These are phyloP conservation scores for Mycena latifolia DNA, from an alignment of 768 basidiomycete species.

Conservation along the genomic window DNA sequence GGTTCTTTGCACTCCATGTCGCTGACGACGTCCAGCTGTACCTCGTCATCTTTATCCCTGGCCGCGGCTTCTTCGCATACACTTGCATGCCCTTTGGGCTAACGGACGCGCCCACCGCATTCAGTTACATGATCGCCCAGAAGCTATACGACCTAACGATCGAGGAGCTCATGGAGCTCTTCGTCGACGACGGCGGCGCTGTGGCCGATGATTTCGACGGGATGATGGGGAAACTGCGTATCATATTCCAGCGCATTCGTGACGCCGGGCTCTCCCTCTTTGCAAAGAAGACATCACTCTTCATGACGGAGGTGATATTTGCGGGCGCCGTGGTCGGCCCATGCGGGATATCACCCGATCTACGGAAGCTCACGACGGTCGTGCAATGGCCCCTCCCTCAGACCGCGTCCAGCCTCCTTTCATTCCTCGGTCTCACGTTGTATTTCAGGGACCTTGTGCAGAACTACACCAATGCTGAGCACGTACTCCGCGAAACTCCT, in stretches of 20 bases:
- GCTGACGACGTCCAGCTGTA: too few species aligned
- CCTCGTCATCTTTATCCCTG: constrained; percentile 51
- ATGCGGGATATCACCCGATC: too few species aligned
- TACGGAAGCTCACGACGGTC: too few species aligned
- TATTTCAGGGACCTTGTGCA: too few species aligned
- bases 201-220: too few species aligned
- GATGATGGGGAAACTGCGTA: constrained; percentile 38
- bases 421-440: constrained; percentile 50
- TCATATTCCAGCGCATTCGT: constrained; percentile 42
- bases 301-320: too few species aligned
- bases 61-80: constrained; percentile 50
- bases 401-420: constrained; percentile 41
- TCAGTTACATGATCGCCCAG: constrained; percentile 43
- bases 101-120: too few species aligned
- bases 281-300: too few species aligned
- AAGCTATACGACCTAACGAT: constrained; percentile 41
- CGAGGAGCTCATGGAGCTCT: constrained; percentile 42
- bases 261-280: constrained; percentile 47
- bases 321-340: too few species aligned
- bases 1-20: too few species aligned
- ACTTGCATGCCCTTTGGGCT: constrained; percentile 34
- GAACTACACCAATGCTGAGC: constrained; percentile 46
- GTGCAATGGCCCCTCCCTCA: constrained; percentile 47
- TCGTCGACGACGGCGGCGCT: constrained; percentile 52
- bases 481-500: constrained; percentile 47